Conservation (phyloP, 208 protist species). For the Spironucleus salmonicida region DNA sequence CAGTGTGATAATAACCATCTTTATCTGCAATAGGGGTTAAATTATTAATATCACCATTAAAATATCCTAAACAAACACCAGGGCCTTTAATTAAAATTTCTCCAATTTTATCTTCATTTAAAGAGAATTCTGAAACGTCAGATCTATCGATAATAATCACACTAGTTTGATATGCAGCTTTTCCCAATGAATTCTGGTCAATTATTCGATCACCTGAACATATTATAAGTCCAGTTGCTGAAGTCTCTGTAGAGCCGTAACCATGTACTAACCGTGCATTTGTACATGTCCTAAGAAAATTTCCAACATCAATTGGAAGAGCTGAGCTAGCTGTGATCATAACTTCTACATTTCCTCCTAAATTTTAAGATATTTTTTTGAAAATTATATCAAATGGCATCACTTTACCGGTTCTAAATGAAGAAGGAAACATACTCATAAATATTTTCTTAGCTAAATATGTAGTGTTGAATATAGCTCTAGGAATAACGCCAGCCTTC, state of each 20-base stretch:
- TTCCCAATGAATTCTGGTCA: background rate
- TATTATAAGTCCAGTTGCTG: background rate
- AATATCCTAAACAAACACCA: background rate
- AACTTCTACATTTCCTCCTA: constrained; percentile 1
- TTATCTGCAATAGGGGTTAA: background rate
- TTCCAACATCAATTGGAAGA: background rate
- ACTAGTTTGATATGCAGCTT: background rate
- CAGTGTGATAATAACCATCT: background rate
- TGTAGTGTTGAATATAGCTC: background rate
- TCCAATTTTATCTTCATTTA: background rate
- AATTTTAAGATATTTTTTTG: background rate
- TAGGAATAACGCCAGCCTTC: background rate
- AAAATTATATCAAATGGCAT: background rate
- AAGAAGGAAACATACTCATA: no score
- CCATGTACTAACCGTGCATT: background rate
- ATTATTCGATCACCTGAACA: background rate
- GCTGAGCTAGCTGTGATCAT: background rate
- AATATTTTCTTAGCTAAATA: background rate
- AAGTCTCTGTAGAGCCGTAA: constrained; percentile 6
- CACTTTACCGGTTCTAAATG: background rate
- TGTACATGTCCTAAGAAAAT: background rate
- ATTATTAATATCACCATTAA: background rate
- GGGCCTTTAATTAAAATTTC: background rate
- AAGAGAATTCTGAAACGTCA: background rate
- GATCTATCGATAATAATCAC: background rate